Evolutionary conservation across 2,329 filamentous ascomycete species (phyloP).

Genomic region (Penicillium sp.): DNA sequence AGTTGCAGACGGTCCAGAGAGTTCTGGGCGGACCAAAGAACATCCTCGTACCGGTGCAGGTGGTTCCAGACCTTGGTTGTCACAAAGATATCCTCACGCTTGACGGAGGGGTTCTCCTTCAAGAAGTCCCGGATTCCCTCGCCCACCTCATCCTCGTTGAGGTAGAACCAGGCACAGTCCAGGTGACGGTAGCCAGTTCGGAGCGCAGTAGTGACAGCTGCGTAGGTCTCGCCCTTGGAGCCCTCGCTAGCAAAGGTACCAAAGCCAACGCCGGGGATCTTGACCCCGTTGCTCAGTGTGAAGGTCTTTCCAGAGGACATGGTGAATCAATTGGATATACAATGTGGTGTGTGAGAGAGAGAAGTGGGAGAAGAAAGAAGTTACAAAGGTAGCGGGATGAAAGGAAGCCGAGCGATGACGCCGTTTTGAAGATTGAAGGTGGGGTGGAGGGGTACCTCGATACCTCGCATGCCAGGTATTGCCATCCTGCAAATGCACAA

Average conservation of each 20-base stretch:
- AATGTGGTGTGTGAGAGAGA: constrained; percentile 5
- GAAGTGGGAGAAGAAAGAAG: constrained; percentile 6
- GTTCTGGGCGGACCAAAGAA: constrained; percentile 53
- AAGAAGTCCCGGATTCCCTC: constrained; percentile 56
- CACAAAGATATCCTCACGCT: constrained; percentile 52
- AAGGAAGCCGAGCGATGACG: neutral
- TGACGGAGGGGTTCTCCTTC: constrained; percentile 46
- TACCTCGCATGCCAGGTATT: no score
- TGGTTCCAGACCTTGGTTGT: constrained; percentile 55
- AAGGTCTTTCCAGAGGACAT: constrained; percentile 58
- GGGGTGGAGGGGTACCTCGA: no score
- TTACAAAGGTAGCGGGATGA: constrained; percentile 11
- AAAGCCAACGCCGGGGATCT: constrained; percentile 62
- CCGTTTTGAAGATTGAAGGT: no score
- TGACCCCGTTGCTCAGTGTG: constrained; percentile 57
- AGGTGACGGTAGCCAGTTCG: constrained; percentile 54
- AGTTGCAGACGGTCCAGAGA: constrained; percentile 65
- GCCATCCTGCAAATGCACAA: no score
- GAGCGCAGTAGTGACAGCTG: constrained; percentile 51
- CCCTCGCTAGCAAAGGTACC: constrained; percentile 68
- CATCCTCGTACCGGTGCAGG: constrained; percentile 48
- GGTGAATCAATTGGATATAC: constrained; percentile 18
- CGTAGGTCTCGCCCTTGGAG: constrained; percentile 57
- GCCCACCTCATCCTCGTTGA: constrained; percentile 55
- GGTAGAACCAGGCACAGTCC: constrained; percentile 57